Conservation (phyloP, 495 filamentous ascomycete genomes). For the Bombardia bombarda region DNA sequence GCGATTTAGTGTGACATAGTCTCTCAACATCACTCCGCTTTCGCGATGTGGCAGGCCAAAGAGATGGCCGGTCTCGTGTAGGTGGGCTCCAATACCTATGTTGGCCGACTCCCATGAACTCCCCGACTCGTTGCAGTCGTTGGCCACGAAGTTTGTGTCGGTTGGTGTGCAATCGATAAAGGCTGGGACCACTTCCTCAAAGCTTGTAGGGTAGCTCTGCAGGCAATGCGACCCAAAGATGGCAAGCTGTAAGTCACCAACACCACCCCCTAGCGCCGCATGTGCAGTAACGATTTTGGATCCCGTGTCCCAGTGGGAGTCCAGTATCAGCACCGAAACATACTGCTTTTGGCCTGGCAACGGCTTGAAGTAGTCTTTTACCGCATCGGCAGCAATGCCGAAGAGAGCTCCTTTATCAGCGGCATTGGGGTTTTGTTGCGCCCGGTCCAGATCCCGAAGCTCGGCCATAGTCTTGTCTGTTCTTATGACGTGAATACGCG, state of each 20-base stretch:
- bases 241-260: constrained; percentile 66
- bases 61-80: constrained; percentile 81
- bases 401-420: constrained; percentile 64
- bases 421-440: constrained; percentile 70
- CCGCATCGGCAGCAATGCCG: constrained; percentile 64
- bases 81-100: constrained; percentile 83
- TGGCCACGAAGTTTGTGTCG: constrained; percentile 70
- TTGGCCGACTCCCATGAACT: constrained; percentile 90
- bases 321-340: constrained; percentile 74
- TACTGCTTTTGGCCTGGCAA: constrained; percentile 72
- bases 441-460: constrained; percentile 65
- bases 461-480: constrained; percentile 77
- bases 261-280: constrained; percentile 62
- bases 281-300: constrained; percentile 67
- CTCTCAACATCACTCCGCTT: constrained; percentile 78
- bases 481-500: constrained; percentile 76
- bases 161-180: constrained; percentile 85
- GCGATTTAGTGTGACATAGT: constrained; percentile 77
- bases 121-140: constrained; percentile 75
- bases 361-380: constrained; percentile 65
- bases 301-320: constrained; percentile 76
- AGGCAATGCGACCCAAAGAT: constrained; percentile 87
- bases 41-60: constrained; percentile 86
- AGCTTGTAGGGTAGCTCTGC: constrained; percentile 73
- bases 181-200: constrained; percentile 80